Percentiles rank a stretch among this genome's conserved stretches.
phyloP scores from a whole-genome alignment of 148 eudicot species.

The Heliamphora exappendiculata region DNA sequence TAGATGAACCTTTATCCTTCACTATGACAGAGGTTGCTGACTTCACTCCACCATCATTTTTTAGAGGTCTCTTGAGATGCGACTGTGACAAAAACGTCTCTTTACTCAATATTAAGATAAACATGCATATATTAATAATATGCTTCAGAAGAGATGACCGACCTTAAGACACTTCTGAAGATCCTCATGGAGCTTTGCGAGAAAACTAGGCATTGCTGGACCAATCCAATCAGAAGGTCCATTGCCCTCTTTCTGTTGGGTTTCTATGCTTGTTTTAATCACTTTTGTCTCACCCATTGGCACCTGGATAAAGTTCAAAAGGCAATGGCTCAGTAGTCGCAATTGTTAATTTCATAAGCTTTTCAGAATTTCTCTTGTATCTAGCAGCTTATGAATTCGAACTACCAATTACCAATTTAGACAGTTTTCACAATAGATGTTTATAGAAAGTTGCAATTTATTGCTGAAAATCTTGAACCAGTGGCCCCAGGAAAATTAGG shows the following conservation, averaged over 20 bases:
- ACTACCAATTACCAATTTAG: not conserved
- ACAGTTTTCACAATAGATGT: not conserved
- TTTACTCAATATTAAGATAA: not conserved
- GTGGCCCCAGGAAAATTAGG: too few relatives aligned
- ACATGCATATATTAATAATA: not conserved
- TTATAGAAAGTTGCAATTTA: not conserved
- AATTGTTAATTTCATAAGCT: not conserved
- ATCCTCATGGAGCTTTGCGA: slow-evolving; percentile 42
- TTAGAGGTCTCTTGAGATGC: slow-evolving; percentile 28
- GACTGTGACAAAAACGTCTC: slow-evolving; percentile 33
- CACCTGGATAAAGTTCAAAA: slow-evolving; percentile 19
- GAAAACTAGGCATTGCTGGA: slow-evolving; percentile 36
- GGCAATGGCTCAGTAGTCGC: not conserved
- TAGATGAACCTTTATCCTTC: slow-evolving; percentile 33
- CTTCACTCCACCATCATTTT: slow-evolving; percentile 17
- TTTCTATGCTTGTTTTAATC: slow-evolving; percentile 12
- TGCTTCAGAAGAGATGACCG: slow-evolving; percentile 11
- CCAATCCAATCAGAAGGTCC: slow-evolving; percentile 24
- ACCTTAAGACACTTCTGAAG: slow-evolving; percentile 54
- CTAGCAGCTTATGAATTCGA: not conserved
- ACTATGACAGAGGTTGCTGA: slow-evolving; percentile 9
- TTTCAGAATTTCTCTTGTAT: not conserved
- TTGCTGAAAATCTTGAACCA: not conserved
- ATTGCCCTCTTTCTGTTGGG: slow-evolving; percentile 18
- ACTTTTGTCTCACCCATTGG: slow-evolving; percentile 38